Percentiles rank a stretch among this genome's conserved stretches.
Conservation (phyloP, 305 asterid species). For the Fraxinus platypoda region DNA sequence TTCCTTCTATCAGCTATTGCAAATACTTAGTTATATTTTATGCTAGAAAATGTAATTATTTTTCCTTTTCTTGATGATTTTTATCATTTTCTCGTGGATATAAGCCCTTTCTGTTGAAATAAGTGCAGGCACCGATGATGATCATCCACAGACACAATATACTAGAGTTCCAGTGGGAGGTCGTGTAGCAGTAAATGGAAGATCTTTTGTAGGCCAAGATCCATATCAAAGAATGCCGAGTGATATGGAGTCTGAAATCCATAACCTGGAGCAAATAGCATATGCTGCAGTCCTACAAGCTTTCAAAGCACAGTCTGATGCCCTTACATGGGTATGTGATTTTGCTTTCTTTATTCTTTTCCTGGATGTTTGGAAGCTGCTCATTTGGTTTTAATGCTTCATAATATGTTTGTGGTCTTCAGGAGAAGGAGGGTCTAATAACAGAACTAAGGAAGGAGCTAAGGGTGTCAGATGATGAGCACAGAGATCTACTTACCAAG, state of each 20-base stretch:
- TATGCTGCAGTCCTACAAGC: constrained; percentile 93
- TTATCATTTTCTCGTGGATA: neutral
- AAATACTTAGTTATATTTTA: neutral
- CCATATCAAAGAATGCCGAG: constrained; percentile 52
- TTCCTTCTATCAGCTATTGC: constrained; percentile 8
- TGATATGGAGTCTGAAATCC: constrained; percentile 89
- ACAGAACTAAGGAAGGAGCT: constrained; percentile 96
- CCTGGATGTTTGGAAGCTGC: constrained; percentile 6
- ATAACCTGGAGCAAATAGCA: constrained; percentile 91
- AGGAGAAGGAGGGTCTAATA: constrained; percentile 96
- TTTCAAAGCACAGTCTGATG: constrained; percentile 97
- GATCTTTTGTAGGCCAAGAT: constrained; percentile 42
- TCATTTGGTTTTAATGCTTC: constrained; percentile 7
- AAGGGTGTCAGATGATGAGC: constrained; percentile 98
- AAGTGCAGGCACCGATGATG: constrained; percentile 57
- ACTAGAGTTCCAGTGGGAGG: constrained; percentile 42
- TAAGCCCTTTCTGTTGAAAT: constrained; percentile 19
- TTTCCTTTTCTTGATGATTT: constrained; percentile 1
- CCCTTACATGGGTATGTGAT: constrained; percentile 84
- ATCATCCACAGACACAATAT: constrained; percentile 46
- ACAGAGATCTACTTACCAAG: constrained; percentile 72
- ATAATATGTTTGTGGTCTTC: constrained; percentile 18
- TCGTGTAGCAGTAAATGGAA: constrained; percentile 50
- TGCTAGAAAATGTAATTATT: neutral
- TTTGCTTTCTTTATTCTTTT: constrained; percentile 19